A percentile compares a stretch with the other conserved stretches of the same genome.
phyloP scores from a whole-genome alignment of 768 basidiomycete genomes.

The Gelatoporia subvermispora region DNA sequence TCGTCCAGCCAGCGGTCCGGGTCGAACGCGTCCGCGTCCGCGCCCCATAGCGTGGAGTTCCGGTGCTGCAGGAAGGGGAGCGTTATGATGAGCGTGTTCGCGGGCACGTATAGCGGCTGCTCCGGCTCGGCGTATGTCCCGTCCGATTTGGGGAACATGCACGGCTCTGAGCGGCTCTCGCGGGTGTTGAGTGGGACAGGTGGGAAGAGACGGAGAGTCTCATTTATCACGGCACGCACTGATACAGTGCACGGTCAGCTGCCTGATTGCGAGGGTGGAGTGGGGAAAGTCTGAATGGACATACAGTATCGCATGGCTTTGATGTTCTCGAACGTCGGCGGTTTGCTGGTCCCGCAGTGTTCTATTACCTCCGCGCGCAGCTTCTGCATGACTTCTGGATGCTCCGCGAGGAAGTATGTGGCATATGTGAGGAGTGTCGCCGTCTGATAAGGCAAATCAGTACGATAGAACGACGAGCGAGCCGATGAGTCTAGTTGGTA shows the following conservation, averaged over 20 bases:
- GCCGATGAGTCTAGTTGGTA: conserved; percentile 33
- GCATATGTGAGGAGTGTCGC: conserved; percentile 64
- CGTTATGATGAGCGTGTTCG: conserved; percentile 51
- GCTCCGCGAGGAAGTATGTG: conserved; percentile 63
- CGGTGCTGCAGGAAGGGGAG: conserved; percentile 63
- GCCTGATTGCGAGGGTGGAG: conserved; percentile 11
- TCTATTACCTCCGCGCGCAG: conserved; percentile 59
- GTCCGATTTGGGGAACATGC: conserved; percentile 49
- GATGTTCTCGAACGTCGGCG: conserved; percentile 54
- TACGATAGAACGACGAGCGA: not conserved
- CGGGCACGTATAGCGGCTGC: conserved; percentile 55
- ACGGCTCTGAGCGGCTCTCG: conserved; percentile 45
- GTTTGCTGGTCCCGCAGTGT: conserved; percentile 42
- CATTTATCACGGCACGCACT: conserved; percentile 78
- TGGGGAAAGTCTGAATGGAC: conserved; percentile 12
- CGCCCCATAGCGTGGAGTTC: conserved; percentile 65
- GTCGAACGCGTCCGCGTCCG: conserved; percentile 71
- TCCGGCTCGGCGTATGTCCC: conserved; percentile 33
- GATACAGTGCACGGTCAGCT: conserved; percentile 9
- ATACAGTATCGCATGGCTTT: conserved; percentile 62
- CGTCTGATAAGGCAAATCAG: conserved; percentile 38
- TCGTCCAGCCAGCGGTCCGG: conserved; percentile 73
- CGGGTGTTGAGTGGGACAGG: conserved; percentile 73
- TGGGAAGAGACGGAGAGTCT: conserved; percentile 19
- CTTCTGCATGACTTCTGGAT: conserved; percentile 49